phyloP scores from a whole-genome alignment of 371 early-diverging fungal genomes.

The Saksenaea vasiformis region DNA sequence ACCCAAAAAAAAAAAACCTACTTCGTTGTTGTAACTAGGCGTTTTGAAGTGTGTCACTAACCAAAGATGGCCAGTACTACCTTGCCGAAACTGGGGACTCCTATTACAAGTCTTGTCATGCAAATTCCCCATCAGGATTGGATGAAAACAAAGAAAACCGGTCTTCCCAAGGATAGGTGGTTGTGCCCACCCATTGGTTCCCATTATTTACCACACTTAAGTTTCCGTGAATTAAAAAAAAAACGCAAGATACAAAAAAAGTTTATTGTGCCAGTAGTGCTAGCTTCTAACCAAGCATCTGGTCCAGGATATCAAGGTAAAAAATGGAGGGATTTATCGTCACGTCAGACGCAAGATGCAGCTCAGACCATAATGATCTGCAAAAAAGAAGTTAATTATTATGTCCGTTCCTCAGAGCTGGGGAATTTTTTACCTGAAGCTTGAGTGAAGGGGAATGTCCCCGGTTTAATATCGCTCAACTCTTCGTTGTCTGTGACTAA shows the following conservation, averaged over 20 bases:
- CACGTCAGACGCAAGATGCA: slow-evolving; percentile 6
- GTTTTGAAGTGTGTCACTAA: background rate
- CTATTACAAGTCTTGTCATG: background rate
- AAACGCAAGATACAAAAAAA: too few species aligned
- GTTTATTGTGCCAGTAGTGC: too few species aligned
- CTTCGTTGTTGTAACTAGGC: background rate
- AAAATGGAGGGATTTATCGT: background rate
- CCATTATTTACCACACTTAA: too few species aligned
- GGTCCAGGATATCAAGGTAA: too few species aligned
- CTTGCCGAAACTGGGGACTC: background rate
- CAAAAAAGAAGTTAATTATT: background rate
- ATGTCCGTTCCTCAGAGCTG: too few species aligned
- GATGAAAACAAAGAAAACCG: background rate
- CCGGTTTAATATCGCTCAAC: slow-evolving; percentile 1
- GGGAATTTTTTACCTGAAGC: slow-evolving; percentile 45
- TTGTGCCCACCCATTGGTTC: too few species aligned
- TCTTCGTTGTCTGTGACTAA: slow-evolving; percentile 23
- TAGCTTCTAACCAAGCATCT: too few species aligned
- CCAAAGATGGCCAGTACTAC: background rate
- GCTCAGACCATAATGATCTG: slow-evolving; percentile 41
- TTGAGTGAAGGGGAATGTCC: slow-evolving; percentile 42
- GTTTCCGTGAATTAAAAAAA: too few species aligned
- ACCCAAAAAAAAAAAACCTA: background rate
- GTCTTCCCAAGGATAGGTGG: background rate
- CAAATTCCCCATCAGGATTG: background rate